phyloP scores from a whole-genome alignment of 2,329 filamentous ascomycete genomes.

The Thermoascus crustaceus region DNA sequence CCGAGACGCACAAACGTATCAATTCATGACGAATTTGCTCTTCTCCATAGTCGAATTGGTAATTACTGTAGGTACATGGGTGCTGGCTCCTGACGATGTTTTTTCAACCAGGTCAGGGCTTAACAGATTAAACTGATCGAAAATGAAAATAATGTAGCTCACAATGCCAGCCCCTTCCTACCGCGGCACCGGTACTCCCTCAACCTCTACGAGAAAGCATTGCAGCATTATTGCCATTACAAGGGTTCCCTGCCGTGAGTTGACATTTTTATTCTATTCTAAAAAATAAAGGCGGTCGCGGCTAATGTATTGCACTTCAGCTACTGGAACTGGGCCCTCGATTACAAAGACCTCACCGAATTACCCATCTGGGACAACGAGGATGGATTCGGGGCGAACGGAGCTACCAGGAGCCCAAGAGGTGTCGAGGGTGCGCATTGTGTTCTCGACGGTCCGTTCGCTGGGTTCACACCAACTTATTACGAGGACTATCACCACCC shows the following conservation, averaged over 20 bases:
- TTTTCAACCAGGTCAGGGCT: too few species aligned
- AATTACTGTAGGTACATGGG: not conserved
- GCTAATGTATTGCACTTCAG: not conserved
- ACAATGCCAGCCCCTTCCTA: constrained; percentile 24
- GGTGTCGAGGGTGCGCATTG: constrained; percentile 2
- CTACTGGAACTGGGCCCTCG: constrained; percentile 6
- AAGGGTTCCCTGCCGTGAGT: constrained; percentile 9
- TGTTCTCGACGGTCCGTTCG: constrained; percentile 6
- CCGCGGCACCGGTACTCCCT: constrained; percentile 31
- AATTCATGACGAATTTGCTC: not conserved
- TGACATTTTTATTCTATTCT: not conserved
- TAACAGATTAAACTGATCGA: too few species aligned
- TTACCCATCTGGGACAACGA: constrained; percentile 6
- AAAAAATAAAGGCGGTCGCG: too few species aligned
- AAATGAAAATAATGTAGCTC: constrained; percentile 13
- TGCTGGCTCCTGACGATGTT: not conserved
- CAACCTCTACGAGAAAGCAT: constrained; percentile 21
- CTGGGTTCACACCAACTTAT: not conserved
- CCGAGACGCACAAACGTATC: not conserved
- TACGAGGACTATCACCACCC: not conserved
- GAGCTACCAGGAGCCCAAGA: not conserved
- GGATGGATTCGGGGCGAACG: constrained; percentile 9
- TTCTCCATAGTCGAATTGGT: constrained; percentile 1
- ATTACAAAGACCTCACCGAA: constrained; percentile 6
- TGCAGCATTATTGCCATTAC: constrained; percentile 22